phyloP scores from a whole-genome alignment of 2,329 filamentous ascomycete species.

The Penicillium sp. region DNA sequence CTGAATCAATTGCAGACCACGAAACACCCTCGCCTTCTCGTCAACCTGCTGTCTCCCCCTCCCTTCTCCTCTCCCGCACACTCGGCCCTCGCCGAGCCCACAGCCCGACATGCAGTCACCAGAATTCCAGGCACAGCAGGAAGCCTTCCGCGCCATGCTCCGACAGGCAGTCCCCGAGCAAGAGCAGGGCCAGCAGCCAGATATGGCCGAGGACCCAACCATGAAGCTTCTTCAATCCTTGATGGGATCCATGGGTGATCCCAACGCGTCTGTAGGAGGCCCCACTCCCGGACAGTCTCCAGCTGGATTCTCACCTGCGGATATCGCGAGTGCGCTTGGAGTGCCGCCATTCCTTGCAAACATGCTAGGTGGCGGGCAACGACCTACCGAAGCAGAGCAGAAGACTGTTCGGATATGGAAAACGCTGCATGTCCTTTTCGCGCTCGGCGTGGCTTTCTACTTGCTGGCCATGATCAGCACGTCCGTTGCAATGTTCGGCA shows the following conservation, averaged over 20 bases:
- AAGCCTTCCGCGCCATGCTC: slow-evolving; percentile 40
- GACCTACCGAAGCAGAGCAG: slow-evolving; percentile 35
- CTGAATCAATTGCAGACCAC: slow-evolving; percentile 15
- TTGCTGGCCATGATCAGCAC: slow-evolving; percentile 36
- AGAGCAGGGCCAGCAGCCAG: slow-evolving; percentile 13
- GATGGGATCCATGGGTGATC: slow-evolving; percentile 28
- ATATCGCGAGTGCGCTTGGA: slow-evolving; percentile 42
- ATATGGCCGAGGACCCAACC: slow-evolving; percentile 31
- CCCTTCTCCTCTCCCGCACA: slow-evolving; percentile 26
- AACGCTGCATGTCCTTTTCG: slow-evolving; percentile 54
- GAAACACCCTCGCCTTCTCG: slow-evolving; percentile 24
- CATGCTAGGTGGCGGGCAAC: slow-evolving; percentile 38
- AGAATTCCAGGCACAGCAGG: slow-evolving; percentile 40
- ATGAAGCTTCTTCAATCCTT: slow-evolving; percentile 36
- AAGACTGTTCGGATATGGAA: slow-evolving; percentile 48
- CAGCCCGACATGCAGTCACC: slow-evolving; percentile 25
- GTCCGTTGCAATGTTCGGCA: slow-evolving; percentile 38
- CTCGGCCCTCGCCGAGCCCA: slow-evolving; percentile 12
- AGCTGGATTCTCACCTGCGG: slow-evolving; percentile 22
- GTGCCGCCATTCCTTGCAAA: slow-evolving; percentile 38
- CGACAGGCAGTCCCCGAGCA: slow-evolving; percentile 27
- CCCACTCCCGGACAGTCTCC: slow-evolving; percentile 11
- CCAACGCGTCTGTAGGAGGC: slow-evolving; percentile 18
- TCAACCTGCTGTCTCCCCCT: slow-evolving; percentile 20
- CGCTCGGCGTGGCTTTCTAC: slow-evolving; percentile 53